Evolutionary conservation across 2,329 filamentous ascomycete genomes (phyloP).

Genomic region (Saccharata proteae): DNA sequence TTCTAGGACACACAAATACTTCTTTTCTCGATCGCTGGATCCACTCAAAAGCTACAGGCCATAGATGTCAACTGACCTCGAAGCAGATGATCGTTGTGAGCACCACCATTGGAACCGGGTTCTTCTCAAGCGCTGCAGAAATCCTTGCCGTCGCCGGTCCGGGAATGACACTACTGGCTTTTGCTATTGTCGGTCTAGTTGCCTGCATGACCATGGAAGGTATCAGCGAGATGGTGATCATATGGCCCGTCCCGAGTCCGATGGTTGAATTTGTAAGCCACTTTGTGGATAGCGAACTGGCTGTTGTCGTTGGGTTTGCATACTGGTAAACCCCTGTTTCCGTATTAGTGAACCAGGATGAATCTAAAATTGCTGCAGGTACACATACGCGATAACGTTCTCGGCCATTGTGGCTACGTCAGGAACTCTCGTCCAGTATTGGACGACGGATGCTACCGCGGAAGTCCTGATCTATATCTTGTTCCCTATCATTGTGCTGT

Average conservation of each 20-base stretch:
- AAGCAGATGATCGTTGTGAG: conserved; percentile 28
- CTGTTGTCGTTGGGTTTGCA: conserved; percentile 21
- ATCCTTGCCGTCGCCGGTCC: conserved; percentile 24
- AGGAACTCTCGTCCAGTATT: conserved; percentile 17
- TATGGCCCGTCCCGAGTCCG: conserved; percentile 27
- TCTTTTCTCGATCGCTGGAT: neutral
- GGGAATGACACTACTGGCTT: conserved; percentile 20
- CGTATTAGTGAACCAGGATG: no score
- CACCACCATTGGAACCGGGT: conserved; percentile 22
- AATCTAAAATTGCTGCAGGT: conserved; percentile 10
- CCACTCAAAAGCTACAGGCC: neutral
- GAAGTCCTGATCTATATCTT: conserved; percentile 4
- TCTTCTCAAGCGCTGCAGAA: conserved; percentile 21
- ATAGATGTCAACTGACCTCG: neutral
- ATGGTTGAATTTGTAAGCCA: conserved; percentile 23
- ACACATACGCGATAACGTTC: conserved; percentile 20
- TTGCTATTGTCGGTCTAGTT: conserved; percentile 20
- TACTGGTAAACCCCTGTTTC: conserved; percentile 24
- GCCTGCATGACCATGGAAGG: conserved; percentile 27
- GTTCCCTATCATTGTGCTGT: conserved; percentile 5
- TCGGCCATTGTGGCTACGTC: conserved; percentile 17
- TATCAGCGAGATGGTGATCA: conserved; percentile 25
- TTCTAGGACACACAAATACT: no score
- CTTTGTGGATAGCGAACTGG: conserved; percentile 27
- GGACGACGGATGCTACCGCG: conserved; percentile 10